These are phyloP conservation scores for Rhododendron henanense DNA, from an alignment of 148 eudicot species.

Conservation along the genomic window DNA sequence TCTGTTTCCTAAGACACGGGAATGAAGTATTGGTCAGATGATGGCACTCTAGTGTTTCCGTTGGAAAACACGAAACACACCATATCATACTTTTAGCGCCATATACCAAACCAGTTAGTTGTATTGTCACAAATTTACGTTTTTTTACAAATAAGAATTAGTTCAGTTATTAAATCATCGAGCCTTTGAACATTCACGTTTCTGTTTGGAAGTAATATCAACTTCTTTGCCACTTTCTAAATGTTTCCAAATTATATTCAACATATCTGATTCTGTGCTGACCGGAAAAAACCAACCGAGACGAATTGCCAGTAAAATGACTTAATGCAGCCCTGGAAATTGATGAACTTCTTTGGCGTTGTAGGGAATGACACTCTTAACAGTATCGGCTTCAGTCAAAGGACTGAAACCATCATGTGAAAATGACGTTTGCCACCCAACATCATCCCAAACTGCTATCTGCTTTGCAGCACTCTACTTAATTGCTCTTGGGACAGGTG, in stretches of 20 bases:
- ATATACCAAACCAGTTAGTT: neutral
- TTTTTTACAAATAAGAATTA: neutral
- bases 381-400: constrained; percentile 41
- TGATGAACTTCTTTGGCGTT: neutral
- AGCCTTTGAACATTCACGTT: neutral
- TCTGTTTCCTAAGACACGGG: neutral
- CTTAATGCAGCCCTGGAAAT: neutral
- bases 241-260: neutral
- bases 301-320: neutral
- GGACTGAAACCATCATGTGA: constrained; percentile 30
- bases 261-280: neutral
- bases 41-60: neutral
- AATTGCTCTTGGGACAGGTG: constrained; percentile 42
- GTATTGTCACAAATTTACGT: neutral
- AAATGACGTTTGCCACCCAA: constrained; percentile 26
- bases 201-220: neutral
- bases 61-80: too few species aligned
- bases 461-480: constrained; percentile 31
- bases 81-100: neutral
- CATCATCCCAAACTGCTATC: constrained; percentile 25
- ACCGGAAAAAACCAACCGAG: neutral
- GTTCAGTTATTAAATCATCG: neutral
- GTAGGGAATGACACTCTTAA: constrained; percentile 26
- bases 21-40: neutral
- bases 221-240: neutral